Percentiles rank a stretch among this genome's conserved stretches.
phyloP scores from a whole-genome alignment of 805 yeast species.

The Lachancea sp. region DNA sequence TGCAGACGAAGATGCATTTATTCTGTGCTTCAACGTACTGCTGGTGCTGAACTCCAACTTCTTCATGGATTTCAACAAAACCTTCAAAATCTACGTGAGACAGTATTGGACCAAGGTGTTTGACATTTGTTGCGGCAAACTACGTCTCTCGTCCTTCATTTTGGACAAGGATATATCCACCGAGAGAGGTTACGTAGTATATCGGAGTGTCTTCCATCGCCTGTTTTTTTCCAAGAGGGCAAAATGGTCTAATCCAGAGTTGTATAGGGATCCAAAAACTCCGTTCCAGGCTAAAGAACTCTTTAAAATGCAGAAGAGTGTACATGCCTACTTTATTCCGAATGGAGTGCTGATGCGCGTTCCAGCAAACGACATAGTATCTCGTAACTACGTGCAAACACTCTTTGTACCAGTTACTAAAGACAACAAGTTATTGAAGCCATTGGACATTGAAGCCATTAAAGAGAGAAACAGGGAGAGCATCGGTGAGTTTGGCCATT shows the following conservation, averaged over 20 bases:
- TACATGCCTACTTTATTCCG: constrained; percentile 60
- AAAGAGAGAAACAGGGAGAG: constrained; percentile 33
- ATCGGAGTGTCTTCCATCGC: constrained; percentile 44
- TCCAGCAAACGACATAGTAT: constrained; percentile 74
- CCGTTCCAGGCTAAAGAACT: constrained; percentile 38
- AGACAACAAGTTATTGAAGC: constrained; percentile 56
- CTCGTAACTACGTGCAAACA: constrained; percentile 54
- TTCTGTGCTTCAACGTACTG: constrained; percentile 3
- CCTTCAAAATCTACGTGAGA: constrained; percentile 35
- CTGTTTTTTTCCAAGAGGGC: constrained; percentile 35
- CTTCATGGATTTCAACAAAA: constrained; percentile 23
- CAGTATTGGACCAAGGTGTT: constrained; percentile 61
- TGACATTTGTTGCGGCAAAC: constrained; percentile 43
- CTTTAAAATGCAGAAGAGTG: constrained; percentile 38
- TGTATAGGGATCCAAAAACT: constrained; percentile 49
- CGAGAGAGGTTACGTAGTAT: constrained; percentile 65
- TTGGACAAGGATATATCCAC: constrained; percentile 52
- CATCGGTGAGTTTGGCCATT: constrained; percentile 39
- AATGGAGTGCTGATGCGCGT: constrained; percentile 82
- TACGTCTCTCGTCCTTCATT: constrained; percentile 79
- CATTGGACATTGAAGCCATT: constrained; percentile 25
- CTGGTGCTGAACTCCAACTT: constrained; percentile 14
- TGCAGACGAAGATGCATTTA: neutral
- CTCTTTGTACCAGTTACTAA: constrained; percentile 80
- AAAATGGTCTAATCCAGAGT: constrained; percentile 42